Conservation (phyloP, 2,329 filamentous ascomycete genomes). For the Chrysosporium queenslandicum region DNA sequence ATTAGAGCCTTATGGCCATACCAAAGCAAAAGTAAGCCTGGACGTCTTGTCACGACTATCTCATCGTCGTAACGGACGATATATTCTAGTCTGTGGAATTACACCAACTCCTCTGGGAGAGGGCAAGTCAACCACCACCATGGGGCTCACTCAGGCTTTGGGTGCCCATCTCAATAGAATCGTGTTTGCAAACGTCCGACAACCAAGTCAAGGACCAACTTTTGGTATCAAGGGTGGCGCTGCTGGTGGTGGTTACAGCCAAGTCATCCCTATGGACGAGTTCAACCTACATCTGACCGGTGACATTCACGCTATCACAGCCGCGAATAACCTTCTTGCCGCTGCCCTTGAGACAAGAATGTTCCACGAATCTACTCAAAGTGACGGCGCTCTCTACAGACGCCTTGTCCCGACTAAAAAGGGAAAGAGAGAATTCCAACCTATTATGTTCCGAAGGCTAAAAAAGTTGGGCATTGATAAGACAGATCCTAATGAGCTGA, state of each 20-base stretch:
- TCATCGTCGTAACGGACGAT: constrained; percentile 80
- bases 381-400: constrained; percentile 76
- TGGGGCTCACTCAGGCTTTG: constrained; percentile 87
- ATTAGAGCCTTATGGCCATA: constrained; percentile 84
- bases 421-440: constrained; percentile 74
- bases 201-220: constrained; percentile 92
- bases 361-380: constrained; percentile 95
- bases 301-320: constrained; percentile 94
- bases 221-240: constrained; percentile 99
- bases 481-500: constrained; percentile 83
- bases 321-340: constrained; percentile 91
- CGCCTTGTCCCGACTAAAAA: constrained; percentile 84
- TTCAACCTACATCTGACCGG: constrained; percentile 97
- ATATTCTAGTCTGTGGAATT: constrained; percentile 88
- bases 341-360: constrained; percentile 96
- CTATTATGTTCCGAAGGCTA: constrained; percentile 83
- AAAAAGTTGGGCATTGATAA: constrained; percentile 96
- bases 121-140: constrained; percentile 95
- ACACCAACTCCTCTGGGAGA: constrained; percentile 94
- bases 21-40: constrained; percentile 93
- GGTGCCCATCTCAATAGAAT: constrained; percentile 79
- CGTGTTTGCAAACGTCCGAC: constrained; percentile 91
- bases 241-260: constrained; percentile 93
- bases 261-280: constrained; percentile 99
- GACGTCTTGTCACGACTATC: constrained; percentile 69